Base-by-base conservation (phyloP, 2,329 filamentous ascomycete species). In the Thyridium curvatum region DNA sequence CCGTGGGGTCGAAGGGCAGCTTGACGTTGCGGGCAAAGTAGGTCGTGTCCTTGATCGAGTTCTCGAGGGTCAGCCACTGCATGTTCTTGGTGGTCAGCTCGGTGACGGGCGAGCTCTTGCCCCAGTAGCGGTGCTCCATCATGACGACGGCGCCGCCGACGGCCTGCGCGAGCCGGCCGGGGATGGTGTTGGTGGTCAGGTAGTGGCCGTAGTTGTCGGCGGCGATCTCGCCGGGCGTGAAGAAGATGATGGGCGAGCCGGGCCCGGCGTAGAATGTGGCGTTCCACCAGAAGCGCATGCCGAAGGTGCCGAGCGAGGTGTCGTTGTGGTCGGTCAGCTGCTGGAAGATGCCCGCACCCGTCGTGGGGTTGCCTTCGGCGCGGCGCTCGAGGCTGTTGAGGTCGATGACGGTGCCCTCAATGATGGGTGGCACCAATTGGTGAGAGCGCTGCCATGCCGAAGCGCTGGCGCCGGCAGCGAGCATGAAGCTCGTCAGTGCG, bases 1-100 rank as follows among this genome's bases (percentile, higher is more conserved):
- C 59, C 13, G 38, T 58, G 2, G 48, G 50, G 46, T 73, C 72
- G 41, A 77, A 79, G 0, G 72, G 70, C 21, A 75, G 59, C 10
- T 64, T 47, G 13, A 69, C 69, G 38, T 65, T 59, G 41, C 53
- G 58, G 36, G 64, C 64, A 44, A 68, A 64, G 47, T 66, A 58
- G 17, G 57, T 61, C 30, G 58, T 51, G 45, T 68, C 64, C 40
- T 60, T 58, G 44, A 67, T 58, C 31, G 59, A 53, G 50, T 68
- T 65, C 44, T 62, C 54, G 30, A 67, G 55, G 5, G 63, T 68
- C 32, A 66, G 55, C 40, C 62, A 57, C 41, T 56, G 49, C 45
- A 67, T 49, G 41, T 66, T 62, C 41, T 60, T 47, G 17, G 55
- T 52, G 12, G 60, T 63, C 43, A 67, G 46, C 15, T 40, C 42